Percentiles rank a stretch among this genome's conserved stretches.
These are phyloP conservation scores for Arctium minus DNA, from an alignment of 129 eudicot species.

Conservation along the genomic window DNA sequence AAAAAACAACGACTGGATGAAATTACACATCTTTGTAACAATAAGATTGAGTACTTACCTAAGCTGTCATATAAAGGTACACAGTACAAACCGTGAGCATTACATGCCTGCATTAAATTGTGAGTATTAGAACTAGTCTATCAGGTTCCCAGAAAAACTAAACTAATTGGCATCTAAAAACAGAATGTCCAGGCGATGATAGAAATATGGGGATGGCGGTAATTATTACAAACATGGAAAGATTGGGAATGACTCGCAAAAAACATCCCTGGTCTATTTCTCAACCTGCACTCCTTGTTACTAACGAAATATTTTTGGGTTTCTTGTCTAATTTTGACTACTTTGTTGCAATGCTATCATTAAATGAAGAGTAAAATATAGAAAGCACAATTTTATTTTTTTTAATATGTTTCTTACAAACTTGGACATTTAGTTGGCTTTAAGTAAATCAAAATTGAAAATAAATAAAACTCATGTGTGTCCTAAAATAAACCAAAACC, in stretches of 20 bases:
- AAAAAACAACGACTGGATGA: neutral
- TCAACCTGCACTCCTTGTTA: too few species aligned
- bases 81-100: constrained; percentile 90
- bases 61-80: constrained; percentile 88
- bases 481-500: too few species aligned
- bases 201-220: neutral
- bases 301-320: too few species aligned
- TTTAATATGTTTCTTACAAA: too few species aligned
- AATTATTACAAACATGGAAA: neutral
- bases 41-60: constrained; percentile 41
- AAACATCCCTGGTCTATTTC: neutral
- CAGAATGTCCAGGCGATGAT: neutral
- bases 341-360: too few species aligned
- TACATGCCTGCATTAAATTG: constrained; percentile 78
- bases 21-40: neutral
- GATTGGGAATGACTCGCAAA: neutral
- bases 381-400: too few species aligned
- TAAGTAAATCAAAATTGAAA: too few species aligned
- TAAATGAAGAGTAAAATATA: too few species aligned
- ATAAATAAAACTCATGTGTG: too few species aligned
- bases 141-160: neutral
- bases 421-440: too few species aligned
- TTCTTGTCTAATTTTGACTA: too few species aligned
- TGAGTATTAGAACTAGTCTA: constrained; percentile 13
- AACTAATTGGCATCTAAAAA: neutral